These are phyloP conservation scores for Gastrolobium bilobum DNA, from an alignment of 306 rosid genomes.

Conservation along the genomic window DNA sequence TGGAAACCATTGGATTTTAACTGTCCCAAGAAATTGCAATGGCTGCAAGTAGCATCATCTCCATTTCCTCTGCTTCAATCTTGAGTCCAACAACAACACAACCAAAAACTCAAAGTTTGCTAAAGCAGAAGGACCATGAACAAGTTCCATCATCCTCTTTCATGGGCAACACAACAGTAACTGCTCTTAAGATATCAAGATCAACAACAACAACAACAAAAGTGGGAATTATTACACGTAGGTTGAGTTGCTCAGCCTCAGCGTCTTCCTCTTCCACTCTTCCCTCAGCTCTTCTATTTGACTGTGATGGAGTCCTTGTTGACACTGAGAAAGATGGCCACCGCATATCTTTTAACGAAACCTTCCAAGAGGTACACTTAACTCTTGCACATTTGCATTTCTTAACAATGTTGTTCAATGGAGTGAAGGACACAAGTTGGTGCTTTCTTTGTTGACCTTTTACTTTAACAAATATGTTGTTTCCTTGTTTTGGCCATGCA, in stretches of 20 bases:
- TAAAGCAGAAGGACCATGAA: constrained; percentile 54
- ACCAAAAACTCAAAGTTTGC: constrained; percentile 47
- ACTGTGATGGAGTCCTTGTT: constrained; percentile 97
- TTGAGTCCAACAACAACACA: constrained; percentile 49
- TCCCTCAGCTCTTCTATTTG: constrained; percentile 94
- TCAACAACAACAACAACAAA: constrained; percentile 29
- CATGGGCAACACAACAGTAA: constrained; percentile 46
- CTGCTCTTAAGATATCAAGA: constrained; percentile 45
- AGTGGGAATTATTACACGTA: constrained; percentile 22
- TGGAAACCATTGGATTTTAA: constrained; percentile 23
- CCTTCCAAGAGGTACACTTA: constrained; percentile 77
- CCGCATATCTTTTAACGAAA: constrained; percentile 90
- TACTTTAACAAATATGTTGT: constrained; percentile 3
- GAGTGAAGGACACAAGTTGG: background rate
- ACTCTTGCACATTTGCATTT: background rate
- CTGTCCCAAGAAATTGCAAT: constrained; percentile 61
- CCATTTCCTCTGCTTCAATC: constrained; percentile 67
- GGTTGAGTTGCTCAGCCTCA: constrained; percentile 71
- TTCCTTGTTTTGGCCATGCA: constrained; percentile 49
- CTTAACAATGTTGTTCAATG: background rate
- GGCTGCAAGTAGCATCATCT: constrained; percentile 53
- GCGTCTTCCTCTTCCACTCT: constrained; percentile 63
- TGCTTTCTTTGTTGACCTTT: background rate
- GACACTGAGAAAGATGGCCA: constrained; percentile 99
- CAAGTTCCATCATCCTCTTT: constrained; percentile 55